Percentiles rank a stretch among this genome's conserved stretches.
Conservation (phyloP, 495 filamentous ascomycete species). For the Penicillium canariense region DNA sequence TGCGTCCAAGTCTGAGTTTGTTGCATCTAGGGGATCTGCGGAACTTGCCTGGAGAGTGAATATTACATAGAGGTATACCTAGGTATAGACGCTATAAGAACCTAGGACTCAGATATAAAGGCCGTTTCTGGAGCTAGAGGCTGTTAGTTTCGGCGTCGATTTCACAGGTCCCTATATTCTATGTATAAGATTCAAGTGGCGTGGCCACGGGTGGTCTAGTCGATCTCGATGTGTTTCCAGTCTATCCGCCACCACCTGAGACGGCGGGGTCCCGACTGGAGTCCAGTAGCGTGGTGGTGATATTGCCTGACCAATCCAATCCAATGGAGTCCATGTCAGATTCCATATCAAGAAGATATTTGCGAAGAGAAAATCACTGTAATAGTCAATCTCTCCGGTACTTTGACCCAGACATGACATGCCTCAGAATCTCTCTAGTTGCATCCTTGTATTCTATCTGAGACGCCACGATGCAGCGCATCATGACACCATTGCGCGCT, state of each 20-base stretch:
- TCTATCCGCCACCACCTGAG: too few relatives aligned
- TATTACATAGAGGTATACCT: too few relatives aligned
- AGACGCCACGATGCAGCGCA: constrained; percentile 3
- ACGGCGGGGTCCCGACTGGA: neutral
- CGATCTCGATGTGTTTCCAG: too few relatives aligned
- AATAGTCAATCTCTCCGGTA: neutral
- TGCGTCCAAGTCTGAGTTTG: too few relatives aligned
- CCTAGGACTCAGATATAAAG: too few relatives aligned
- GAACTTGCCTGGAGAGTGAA: too few relatives aligned
- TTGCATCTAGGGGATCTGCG: too few relatives aligned
- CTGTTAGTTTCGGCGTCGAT: too few relatives aligned
- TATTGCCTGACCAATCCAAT: neutral
- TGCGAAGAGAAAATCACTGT: neutral
- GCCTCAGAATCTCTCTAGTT: neutral
- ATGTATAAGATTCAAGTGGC: neutral
- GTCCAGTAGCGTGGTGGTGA: neutral
- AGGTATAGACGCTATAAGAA: too few relatives aligned
- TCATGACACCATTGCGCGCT: neutral
- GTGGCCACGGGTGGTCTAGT: neutral
- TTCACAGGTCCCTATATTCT: neutral
- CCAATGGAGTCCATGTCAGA: neutral
- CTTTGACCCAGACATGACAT: neutral
- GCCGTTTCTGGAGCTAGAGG: too few relatives aligned
- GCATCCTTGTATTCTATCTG: constrained; percentile 15
- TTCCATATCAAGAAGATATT: neutral